Evolutionary conservation across 1,284 basidiomycete species (phyloP).

Genomic region (Erythrobasidium hasegawianum): DNA sequence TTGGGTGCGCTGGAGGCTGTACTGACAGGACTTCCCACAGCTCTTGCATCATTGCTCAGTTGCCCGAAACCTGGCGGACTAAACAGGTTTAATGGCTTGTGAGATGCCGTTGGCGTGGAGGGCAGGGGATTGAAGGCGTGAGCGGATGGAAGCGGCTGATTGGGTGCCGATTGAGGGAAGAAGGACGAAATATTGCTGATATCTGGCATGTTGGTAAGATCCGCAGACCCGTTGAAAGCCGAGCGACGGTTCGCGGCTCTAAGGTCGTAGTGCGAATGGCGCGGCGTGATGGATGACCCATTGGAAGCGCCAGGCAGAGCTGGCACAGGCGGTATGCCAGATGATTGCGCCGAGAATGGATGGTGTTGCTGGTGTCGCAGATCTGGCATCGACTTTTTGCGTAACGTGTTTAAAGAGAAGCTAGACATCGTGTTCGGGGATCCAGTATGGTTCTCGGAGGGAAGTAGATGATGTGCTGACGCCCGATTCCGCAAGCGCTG

Average conservation of each 20-base stretch:
- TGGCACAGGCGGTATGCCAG: neutral
- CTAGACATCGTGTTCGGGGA: conserved; percentile 45
- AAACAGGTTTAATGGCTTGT: neutral
- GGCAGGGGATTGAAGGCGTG: neutral
- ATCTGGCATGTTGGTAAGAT: conserved; percentile 3
- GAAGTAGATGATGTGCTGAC: conserved; percentile 32
- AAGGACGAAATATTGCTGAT: no score
- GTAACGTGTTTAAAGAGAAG: conserved; percentile 58
- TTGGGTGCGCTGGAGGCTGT: neutral
- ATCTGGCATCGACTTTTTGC: conserved; percentile 93
- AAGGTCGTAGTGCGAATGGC: conserved; percentile 27
- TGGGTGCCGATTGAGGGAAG: no score
- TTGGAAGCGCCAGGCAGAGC: neutral
- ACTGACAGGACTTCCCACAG: conserved; percentile 26
- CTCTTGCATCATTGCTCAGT: neutral
- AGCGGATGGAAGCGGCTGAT: no score
- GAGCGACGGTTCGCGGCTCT: conserved; percentile 6
- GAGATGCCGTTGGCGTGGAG: neutral
- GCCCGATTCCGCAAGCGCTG: conserved; percentile 7
- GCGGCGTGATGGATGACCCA: conserved; percentile 13
- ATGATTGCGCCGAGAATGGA: conserved; percentile 35
- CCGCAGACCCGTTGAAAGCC: conserved; percentile 1
- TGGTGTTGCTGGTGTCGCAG: conserved; percentile 38
- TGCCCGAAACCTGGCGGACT: neutral
- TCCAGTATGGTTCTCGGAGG: conserved; percentile 43